phyloP scores from a whole-genome alignment of 352 stramenopile species.

The Phytophthora foliorum region DNA sequence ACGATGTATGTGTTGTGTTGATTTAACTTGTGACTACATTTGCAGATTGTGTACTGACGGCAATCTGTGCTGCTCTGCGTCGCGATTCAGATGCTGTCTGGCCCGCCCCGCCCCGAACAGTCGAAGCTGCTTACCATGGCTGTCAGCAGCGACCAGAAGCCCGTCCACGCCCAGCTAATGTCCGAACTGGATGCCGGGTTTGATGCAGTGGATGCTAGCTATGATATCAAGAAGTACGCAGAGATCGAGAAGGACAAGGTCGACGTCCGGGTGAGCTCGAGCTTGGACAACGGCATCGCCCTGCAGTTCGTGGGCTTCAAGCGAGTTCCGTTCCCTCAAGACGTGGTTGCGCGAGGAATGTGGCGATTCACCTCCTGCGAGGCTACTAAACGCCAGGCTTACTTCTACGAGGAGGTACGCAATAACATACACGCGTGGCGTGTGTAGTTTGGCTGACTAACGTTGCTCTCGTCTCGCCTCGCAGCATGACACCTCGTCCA shows the following conservation, averaged over 20 bases:
- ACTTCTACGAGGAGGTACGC: conserved; percentile 50
- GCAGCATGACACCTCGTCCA: conserved; percentile 32
- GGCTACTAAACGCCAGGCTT: conserved; percentile 31
- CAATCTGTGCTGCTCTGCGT: conserved; percentile 5
- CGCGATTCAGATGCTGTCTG: conserved; percentile 16
- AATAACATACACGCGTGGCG: not conserved
- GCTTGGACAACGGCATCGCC: conserved; percentile 31
- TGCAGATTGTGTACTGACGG: conserved; percentile 1
- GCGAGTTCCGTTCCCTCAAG: conserved; percentile 40
- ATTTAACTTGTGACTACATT: not conserved
- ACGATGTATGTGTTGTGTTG: conserved; percentile 24
- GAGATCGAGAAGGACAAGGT: conserved; percentile 30
- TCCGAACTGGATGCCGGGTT: conserved; percentile 34
- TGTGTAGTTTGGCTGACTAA: not conserved
- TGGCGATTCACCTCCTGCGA: conserved; percentile 52
- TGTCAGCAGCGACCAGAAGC: conserved; percentile 27
- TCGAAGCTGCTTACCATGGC: conserved; percentile 30
- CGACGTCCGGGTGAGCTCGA: conserved; percentile 37
- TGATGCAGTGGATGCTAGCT: conserved; percentile 34
- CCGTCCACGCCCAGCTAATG: conserved; percentile 35
- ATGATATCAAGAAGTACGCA: conserved; percentile 29
- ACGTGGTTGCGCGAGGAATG: conserved; percentile 40
- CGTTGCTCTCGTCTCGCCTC: not conserved
- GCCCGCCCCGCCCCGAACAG: conserved; percentile 6
- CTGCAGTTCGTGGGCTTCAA: conserved; percentile 46